phyloP scores from a whole-genome alignment of 2,329 filamentous ascomycete species.

The Pseudogymnoascus sp. region DNA sequence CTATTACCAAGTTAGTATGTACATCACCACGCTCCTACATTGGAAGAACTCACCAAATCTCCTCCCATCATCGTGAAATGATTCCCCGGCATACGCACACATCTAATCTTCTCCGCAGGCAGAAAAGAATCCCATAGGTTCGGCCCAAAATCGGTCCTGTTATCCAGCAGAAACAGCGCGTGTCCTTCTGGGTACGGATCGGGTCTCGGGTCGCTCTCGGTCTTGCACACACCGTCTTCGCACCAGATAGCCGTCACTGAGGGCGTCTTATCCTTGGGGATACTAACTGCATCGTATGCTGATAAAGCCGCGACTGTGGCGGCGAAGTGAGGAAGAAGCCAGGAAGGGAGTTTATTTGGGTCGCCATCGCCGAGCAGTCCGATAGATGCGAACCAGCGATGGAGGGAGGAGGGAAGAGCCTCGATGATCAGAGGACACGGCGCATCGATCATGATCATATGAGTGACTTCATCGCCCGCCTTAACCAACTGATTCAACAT shows the following conservation, averaged over 20 bases:
- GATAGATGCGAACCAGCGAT: conserved; percentile 66
- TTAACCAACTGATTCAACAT: conserved; percentile 54
- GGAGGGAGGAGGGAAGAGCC: conserved; percentile 54
- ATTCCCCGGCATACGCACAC: conserved; percentile 62
- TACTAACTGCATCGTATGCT: conserved; percentile 59
- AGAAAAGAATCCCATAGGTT: conserved; percentile 65
- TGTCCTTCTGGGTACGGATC: conserved; percentile 52
- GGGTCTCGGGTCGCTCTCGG: conserved; percentile 57
- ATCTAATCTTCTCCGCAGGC: conserved; percentile 53
- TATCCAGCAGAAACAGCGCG: conserved; percentile 65
- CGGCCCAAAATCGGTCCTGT: conserved; percentile 62
- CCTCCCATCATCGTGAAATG: conserved; percentile 74
- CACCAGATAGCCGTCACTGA: conserved; percentile 63
- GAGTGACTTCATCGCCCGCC: conserved; percentile 49
- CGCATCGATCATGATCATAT: conserved; percentile 58
- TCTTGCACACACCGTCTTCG: conserved; percentile 64
- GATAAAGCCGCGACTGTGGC: conserved; percentile 61
- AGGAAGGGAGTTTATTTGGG: conserved; percentile 56
- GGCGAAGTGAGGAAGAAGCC: conserved; percentile 67
- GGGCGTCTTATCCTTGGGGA: conserved; percentile 52
- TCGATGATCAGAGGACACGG: conserved; percentile 62
- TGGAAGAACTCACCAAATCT: conserved; percentile 35
- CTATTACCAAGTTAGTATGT: conserved; percentile 2
- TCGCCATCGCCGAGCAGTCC: conserved; percentile 61
- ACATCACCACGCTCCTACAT: neutral